Evolutionary conservation across 2,329 filamentous ascomycete species (phyloP).

Genomic region (Beauveria sp.): DNA sequence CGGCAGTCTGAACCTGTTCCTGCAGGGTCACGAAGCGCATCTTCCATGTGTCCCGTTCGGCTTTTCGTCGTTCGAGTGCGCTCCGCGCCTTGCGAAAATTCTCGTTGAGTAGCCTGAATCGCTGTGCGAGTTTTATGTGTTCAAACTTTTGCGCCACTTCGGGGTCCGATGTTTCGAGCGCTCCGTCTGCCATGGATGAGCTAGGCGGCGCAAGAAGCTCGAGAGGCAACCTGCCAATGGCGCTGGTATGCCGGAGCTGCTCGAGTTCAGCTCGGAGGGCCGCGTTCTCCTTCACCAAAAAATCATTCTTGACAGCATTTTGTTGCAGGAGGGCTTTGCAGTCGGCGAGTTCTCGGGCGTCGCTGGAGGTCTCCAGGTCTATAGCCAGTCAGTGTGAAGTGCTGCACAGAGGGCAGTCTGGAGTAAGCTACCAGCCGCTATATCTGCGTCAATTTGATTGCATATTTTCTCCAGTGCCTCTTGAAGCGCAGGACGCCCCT

Average conservation of each 20-base stretch:
- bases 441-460: conserved; percentile 30
- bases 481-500: conserved; percentile 31
- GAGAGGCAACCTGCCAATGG: neutral
- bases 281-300: conserved; percentile 35
- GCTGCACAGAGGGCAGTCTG: neutral
- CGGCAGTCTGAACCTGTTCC: conserved; percentile 34
- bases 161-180: conserved; percentile 3
- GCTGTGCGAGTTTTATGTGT: conserved; percentile 30
- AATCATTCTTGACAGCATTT: conserved; percentile 20
- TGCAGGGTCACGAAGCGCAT: conserved; percentile 36
- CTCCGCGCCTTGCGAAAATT: conserved; percentile 34
- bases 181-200: conserved; percentile 5
- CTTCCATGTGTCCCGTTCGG: conserved; percentile 37
- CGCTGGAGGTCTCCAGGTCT: neutral
- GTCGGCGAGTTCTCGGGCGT: neutral
- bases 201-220: neutral
- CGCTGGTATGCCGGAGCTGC: conserved; percentile 7
- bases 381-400: neutral
- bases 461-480: conserved; percentile 33
- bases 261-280: conserved; percentile 30
- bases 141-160: conserved; percentile 23
- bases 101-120: conserved; percentile 32
- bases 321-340: conserved; percentile 3
- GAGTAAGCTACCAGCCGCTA: conserved; percentile 25
- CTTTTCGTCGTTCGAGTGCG: conserved; percentile 31